Evolutionary conservation across 352 stramenopile genomes (phyloP), one percentile per base, ranked within the genome.

Genomic region (Pythium scleroteichum): DNA sequence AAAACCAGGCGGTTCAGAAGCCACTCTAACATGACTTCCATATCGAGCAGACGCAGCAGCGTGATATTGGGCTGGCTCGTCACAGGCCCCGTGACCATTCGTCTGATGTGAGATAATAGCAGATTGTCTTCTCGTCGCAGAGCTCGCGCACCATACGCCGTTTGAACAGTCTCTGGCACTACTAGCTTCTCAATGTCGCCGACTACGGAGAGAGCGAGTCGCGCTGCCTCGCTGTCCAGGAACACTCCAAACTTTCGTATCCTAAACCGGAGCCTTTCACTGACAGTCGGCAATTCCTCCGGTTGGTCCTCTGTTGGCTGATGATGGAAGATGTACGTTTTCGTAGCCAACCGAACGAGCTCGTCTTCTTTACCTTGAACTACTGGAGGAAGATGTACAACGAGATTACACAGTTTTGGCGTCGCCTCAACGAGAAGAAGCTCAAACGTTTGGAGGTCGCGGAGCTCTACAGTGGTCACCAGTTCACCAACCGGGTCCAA

Each of bases 321-420:
- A 42, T 75, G 27, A 20, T 79, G 71, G 59, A 85, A 79, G 16
- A 61, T 20, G 26, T 81, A 87, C 19, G 35, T 52, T 53, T 85
- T 85, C 1, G 50, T 72, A 4, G 79, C 54, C 8, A 69, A 51
- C 19, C 61, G 62, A 16, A 69, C 17, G 16, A 41, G 8, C 19
- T 29, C 26, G 16, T 59, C 24, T 1, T 32, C 2, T 1, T 32
- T 1, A 16, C 3, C 14, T 35, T 54, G 27, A 41, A 44, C 16
- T 16, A 7, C 14, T 19, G 46, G 29, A 0, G 60, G 33, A 6
- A 67, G 33, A 20, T 9, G 17, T n/a, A 64, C 19, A 14, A 62
- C 52, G 8, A 75, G 10, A 7, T 57, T 38, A 39, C 56, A 75
- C n/a, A 46, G 52, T 23, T 68, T 58, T 6, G 38, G 38, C 16